A percentile compares a stretch with the other conserved stretches of the same genome.
Conservation (phyloP, 441 rosid genomes). For the Croton laevigatus region DNA sequence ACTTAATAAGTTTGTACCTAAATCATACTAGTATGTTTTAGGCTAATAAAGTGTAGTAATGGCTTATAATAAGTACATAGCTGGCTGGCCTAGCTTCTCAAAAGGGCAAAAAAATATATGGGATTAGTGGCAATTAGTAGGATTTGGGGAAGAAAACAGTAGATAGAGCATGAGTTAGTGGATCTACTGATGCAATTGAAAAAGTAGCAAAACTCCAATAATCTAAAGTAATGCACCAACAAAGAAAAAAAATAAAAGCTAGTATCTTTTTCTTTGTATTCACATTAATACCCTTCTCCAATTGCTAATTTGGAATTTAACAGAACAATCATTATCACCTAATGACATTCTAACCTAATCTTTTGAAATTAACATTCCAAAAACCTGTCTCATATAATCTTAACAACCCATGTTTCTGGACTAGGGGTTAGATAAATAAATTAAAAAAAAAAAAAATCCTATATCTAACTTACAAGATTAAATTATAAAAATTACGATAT, state of each 20-base stretch:
- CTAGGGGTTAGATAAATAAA: no score
- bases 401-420: background rate
- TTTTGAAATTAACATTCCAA: background rate
- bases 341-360: background rate
- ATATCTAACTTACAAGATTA: no score
- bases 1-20: no score
- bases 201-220: conserved; percentile 30
- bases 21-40: no score
- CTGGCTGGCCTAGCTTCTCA: conserved; percentile 23
- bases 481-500: no score
- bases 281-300: conserved; percentile 26
- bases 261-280: conserved; percentile 11
- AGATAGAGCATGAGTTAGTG: conserved; percentile 46
- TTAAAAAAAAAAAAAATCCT: no score
- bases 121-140: conserved; percentile 37
- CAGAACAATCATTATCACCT: background rate
- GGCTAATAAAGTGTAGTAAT: background rate
- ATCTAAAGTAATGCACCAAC: conserved; percentile 28
- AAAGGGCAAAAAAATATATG: background rate
- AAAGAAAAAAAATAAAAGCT: conserved; percentile 21
- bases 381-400: background rate
- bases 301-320: background rate
- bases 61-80: background rate
- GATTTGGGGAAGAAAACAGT: conserved; percentile 23
- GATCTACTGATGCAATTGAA: conserved; percentile 30